Percentiles rank a stretch among this genome's conserved stretches.
These are phyloP conservation scores for Coemansia sp. DNA, from an alignment of 192 early-diverging fungal species.

Conservation along the genomic window DNA sequence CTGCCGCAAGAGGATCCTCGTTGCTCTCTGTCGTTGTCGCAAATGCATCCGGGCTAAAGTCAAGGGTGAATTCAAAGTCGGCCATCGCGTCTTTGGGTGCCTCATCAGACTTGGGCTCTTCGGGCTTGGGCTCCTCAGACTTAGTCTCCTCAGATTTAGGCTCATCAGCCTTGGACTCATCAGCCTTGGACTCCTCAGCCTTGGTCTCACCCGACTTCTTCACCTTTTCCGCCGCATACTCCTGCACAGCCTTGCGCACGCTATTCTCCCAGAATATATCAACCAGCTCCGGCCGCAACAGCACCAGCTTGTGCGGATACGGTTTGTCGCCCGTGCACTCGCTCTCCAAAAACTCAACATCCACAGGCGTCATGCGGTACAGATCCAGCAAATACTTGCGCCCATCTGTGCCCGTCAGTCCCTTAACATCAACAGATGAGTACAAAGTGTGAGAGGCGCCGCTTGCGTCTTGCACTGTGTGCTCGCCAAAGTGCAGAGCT, in stretches of 20 bases:
- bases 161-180: constrained; percentile 2
- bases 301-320: constrained; percentile 85
- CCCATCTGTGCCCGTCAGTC: constrained; percentile 86
- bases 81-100: constrained; percentile 25
- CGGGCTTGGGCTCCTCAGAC: constrained; percentile 4
- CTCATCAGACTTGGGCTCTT: neutral
- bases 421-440: constrained; percentile 90
- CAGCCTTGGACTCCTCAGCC: neutral
- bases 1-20: constrained; percentile 55
- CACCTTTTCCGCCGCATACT: constrained; percentile 40
- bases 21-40: constrained; percentile 47
- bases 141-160: constrained; percentile 6
- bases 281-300: constrained; percentile 87
- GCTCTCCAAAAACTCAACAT: constrained; percentile 83
- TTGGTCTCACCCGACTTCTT: constrained; percentile 19
- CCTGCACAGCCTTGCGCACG: constrained; percentile 60
- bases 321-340: constrained; percentile 57
- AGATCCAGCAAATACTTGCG: constrained; percentile 92
- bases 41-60: constrained; percentile 62
- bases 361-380: constrained; percentile 87
- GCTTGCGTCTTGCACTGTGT: constrained; percentile 70
- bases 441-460: constrained; percentile 65
- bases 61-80: constrained; percentile 55
- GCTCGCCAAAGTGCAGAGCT: constrained; percentile 76
- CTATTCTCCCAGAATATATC: constrained; percentile 82